These are phyloP conservation scores for Salix suchowensis DNA, from an alignment of 345 rosid species.

Conservation along the genomic window DNA sequence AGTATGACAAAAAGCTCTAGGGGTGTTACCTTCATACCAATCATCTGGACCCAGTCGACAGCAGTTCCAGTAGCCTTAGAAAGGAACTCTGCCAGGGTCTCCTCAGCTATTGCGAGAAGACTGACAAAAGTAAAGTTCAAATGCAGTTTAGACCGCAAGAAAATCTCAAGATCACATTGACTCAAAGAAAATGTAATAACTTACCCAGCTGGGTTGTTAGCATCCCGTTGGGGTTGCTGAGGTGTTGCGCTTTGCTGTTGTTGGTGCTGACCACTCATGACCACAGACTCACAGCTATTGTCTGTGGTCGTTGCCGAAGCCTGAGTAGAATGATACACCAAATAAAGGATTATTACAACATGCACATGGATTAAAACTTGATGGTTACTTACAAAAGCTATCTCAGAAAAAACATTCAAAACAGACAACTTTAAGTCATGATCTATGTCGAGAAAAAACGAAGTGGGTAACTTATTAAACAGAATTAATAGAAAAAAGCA, in stretches of 20 bases:
- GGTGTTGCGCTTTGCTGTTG: slow-evolving; percentile 94
- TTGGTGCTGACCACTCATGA: slow-evolving; percentile 94
- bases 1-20: neutral
- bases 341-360: neutral
- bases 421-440: neutral
- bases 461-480: neutral
- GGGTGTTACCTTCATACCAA: slow-evolving; percentile 92
- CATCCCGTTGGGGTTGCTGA: slow-evolving; percentile 92
- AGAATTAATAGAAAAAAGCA: neutral
- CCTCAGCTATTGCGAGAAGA: slow-evolving; percentile 90
- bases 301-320: slow-evolving; percentile 94
- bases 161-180: neutral
- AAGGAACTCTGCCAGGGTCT: slow-evolving; percentile 89
- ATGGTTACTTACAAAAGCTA: neutral
- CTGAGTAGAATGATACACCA: slow-evolving; percentile 29
- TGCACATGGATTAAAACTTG: neutral
- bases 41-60: slow-evolving; percentile 99
- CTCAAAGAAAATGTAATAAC: slow-evolving; percentile 5
- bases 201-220: slow-evolving; percentile 98
- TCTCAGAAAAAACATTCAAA: neutral
- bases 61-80: slow-evolving; percentile 99
- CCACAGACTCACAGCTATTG: slow-evolving; percentile 99
- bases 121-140: slow-evolving; percentile 24
- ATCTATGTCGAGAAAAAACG: neutral
- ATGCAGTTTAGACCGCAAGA: neutral